Conservation (phyloP, 2,329 filamentous ascomycete species). For the Juglanconis juglandina region DNA sequence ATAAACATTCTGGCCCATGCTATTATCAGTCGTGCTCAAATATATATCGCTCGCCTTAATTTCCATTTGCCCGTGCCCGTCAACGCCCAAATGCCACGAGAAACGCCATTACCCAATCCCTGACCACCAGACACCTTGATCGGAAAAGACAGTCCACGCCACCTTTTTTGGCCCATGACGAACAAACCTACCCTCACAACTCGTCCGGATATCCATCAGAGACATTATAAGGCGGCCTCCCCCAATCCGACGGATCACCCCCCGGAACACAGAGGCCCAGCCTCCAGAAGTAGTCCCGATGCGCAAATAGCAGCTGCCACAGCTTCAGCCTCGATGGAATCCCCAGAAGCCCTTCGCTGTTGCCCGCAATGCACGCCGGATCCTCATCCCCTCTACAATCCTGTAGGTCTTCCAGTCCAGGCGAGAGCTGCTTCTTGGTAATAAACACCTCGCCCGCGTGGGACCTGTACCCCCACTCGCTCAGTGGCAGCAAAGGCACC, state of each 20-base stretch:
- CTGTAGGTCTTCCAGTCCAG: conserved; percentile 63
- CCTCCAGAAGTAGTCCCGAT: conserved; percentile 95
- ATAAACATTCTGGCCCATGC: background rate
- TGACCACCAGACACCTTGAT: background rate
- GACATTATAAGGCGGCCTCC: conserved; percentile 45
- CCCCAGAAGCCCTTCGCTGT: conserved; percentile 22
- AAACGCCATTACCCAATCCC: background rate
- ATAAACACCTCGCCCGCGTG: conserved; percentile 91
- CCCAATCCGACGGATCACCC: conserved; percentile 68
- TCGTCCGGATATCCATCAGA: conserved; percentile 32
- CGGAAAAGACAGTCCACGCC: background rate
- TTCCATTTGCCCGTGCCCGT: background rate
- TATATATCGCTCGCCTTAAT: background rate
- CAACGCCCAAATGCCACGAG: background rate
- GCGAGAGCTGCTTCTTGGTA: conserved; percentile 65
- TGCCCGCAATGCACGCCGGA: conserved; percentile 63
- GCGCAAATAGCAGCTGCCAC: conserved; percentile 92
- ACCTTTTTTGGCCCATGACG: background rate
- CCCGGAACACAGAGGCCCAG: conserved; percentile 85
- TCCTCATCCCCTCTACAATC: conserved; percentile 73
- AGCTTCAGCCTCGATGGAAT: conserved; percentile 62
- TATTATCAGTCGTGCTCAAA: background rate
- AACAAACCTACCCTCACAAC: conserved; percentile 34
- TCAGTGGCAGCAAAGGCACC: conserved; percentile 78
- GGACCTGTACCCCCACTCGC: conserved; percentile 82